Percentiles rank a stretch among this genome's conserved stretches.
These are phyloP conservation scores for Amylostereum areolatum DNA, from an alignment of 1,284 basidiomycete species.

Conservation along the genomic window DNA sequence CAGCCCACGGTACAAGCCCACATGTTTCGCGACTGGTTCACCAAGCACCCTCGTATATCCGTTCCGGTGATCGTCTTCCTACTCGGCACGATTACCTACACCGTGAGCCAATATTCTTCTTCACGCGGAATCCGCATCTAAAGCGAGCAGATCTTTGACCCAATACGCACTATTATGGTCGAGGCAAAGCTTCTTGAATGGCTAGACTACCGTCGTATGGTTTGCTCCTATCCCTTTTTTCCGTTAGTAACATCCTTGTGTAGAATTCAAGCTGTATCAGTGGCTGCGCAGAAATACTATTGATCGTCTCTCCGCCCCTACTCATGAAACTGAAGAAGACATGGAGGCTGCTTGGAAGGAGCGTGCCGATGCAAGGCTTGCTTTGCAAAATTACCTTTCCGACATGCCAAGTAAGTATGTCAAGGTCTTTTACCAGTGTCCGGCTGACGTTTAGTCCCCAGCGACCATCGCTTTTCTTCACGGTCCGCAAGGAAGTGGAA, in stretches of 20 bases:
- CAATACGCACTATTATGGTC: constrained; percentile 82
- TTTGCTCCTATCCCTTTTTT: not conserved
- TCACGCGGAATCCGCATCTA: not conserved
- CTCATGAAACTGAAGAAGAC: constrained; percentile 8
- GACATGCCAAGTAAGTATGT: constrained; percentile 61
- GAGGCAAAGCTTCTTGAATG: constrained; percentile 79
- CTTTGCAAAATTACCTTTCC: constrained; percentile 63
- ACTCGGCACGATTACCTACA: constrained; percentile 84
- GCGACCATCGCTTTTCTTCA: constrained; percentile 77
- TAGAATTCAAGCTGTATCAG: constrained; percentile 59
- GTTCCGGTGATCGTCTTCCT: constrained; percentile 85
- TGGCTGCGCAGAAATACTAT: constrained; percentile 61
- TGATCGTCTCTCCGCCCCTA: constrained; percentile 30
- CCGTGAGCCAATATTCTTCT: constrained; percentile 44
- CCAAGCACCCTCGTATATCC: constrained; percentile 81
- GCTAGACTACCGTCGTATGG: constrained; percentile 68
- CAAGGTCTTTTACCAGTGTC: not conserved
- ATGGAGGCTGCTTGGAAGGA: constrained; percentile 70
- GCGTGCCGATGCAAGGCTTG: constrained; percentile 67
- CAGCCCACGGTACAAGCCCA: constrained; percentile 75
- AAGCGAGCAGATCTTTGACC: constrained; percentile 75
- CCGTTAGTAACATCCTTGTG: not conserved
- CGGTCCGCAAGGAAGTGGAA: constrained; percentile 91
- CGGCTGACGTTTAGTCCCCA: constrained; percentile 18
- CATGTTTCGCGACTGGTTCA: constrained; percentile 77